phyloP scores from a whole-genome alignment of 129 eudicot species.

The Smallanthus sonchifolius region DNA sequence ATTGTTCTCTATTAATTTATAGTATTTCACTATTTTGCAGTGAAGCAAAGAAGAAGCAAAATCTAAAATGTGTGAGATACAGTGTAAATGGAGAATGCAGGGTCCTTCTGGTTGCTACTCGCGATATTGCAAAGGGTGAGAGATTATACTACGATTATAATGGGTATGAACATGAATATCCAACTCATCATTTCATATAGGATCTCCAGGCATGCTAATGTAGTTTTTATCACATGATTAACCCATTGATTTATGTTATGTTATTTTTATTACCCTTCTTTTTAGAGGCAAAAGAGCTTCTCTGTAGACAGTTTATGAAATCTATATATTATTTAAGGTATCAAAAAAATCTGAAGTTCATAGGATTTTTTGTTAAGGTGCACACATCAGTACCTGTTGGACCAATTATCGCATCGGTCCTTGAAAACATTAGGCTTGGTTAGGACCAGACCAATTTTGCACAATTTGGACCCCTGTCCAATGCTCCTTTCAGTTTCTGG shows the following conservation, averaged over 20 bases:
- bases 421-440: neutral
- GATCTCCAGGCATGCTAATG: slow-evolving; percentile 10
- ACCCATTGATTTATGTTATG: slow-evolving; percentile 8
- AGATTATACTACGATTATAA: slow-evolving; percentile 89
- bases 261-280: slow-evolving; percentile 11
- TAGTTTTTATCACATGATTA: slow-evolving; percentile 6
- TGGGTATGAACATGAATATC: slow-evolving; percentile 89
- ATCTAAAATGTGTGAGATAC: slow-evolving; percentile 82
- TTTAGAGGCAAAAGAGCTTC: slow-evolving; percentile 4
- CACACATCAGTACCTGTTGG: neutral
- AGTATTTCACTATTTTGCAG: slow-evolving; percentile 41
- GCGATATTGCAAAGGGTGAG: slow-evolving; percentile 85
- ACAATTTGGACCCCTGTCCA: neutral
- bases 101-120: slow-evolving; percentile 79
- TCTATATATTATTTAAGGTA: neutral
- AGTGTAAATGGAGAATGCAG: slow-evolving; percentile 72
- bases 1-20: slow-evolving; percentile 1
- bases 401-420: neutral
- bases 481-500: neutral
- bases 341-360: neutral
- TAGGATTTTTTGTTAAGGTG: neutral
- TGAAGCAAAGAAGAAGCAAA: slow-evolving; percentile 74
- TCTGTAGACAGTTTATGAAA: slow-evolving; percentile 13
- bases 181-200: slow-evolving; percentile 83
- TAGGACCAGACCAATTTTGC: neutral